These are phyloP conservation scores for Alternaria ventricosa DNA, from an alignment of 2,329 filamentous ascomycete genomes.

Conservation along the genomic window DNA sequence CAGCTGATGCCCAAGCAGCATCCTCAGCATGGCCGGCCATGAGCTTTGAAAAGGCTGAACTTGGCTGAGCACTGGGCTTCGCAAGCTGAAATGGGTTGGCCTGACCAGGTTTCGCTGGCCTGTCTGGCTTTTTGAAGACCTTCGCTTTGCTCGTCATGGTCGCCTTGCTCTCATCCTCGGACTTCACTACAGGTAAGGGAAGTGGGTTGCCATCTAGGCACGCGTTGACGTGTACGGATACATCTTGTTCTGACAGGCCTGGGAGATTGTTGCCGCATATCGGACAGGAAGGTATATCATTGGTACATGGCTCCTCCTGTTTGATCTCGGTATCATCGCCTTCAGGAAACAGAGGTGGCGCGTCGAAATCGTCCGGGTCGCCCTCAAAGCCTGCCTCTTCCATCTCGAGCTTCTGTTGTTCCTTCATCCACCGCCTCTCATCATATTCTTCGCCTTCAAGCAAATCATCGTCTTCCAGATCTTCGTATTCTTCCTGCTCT, in stretches of 20 bases:
- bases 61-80: conserved; percentile 41
- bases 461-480: conserved; percentile 68
- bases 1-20: conserved; percentile 85
- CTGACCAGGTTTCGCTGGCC: conserved; percentile 78
- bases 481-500: conserved; percentile 61
- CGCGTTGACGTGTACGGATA: conserved; percentile 85
- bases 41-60: conserved; percentile 85
- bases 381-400: conserved; percentile 55
- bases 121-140: conserved; percentile 70
- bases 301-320: conserved; percentile 20
- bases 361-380: conserved; percentile 62
- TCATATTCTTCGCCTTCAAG: conserved; percentile 60
- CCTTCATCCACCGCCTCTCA: conserved; percentile 72
- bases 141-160: conserved; percentile 43
- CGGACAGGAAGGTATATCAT: conserved; percentile 65
- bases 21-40: conserved; percentile 95
- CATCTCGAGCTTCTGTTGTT: conserved; percentile 64
- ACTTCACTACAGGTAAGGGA: conserved; percentile 54
- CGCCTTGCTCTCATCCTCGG: conserved; percentile 11
- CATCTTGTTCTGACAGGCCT: conserved; percentile 66
- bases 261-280: conserved; percentile 74
- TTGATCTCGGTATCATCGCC: conserved; percentile 17
- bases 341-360: conserved; percentile 38
- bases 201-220: conserved; percentile 85
- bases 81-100: conserved; percentile 74